A percentile compares a stretch with the other conserved stretches of the same genome.
phyloP scores from a whole-genome alignment of 2,329 filamentous ascomycete genomes.

The Xylaria sp. region DNA sequence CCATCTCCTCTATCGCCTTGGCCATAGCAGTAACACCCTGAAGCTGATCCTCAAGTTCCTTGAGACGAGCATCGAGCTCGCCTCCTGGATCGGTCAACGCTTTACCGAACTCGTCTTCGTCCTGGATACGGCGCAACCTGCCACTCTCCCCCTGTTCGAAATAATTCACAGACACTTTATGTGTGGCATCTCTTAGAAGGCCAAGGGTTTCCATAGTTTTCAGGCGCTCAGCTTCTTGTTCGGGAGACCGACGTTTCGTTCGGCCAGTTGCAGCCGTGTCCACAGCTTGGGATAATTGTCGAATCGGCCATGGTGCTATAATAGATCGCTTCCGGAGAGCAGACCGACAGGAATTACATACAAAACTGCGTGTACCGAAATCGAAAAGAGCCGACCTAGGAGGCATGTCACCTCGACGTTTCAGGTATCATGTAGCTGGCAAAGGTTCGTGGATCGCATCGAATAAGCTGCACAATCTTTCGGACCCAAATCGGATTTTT shows the following conservation, averaged over 20 bases:
- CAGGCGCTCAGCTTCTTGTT: constrained; percentile 46
- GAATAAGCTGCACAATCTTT: neutral
- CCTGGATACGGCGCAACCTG: constrained; percentile 52
- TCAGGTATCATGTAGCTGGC: neutral
- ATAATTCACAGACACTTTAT: constrained; percentile 53
- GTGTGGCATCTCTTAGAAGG: constrained; percentile 41
- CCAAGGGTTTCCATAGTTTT: constrained; percentile 46
- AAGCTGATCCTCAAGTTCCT: constrained; percentile 54
- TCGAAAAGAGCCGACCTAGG: constrained; percentile 43
- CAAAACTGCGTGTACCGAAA: constrained; percentile 42
- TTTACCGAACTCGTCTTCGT: constrained; percentile 55
- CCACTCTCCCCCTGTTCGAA: constrained; percentile 60
- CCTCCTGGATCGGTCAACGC: constrained; percentile 53
- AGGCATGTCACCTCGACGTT: constrained; percentile 43
- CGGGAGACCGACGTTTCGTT: constrained; percentile 36
- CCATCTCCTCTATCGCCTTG: constrained; percentile 45
- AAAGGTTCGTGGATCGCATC: constrained; percentile 18
- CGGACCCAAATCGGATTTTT: neutral
- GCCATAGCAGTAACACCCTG: constrained; percentile 42
- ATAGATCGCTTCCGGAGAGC: constrained; percentile 41
- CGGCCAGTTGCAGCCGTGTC: constrained; percentile 33
- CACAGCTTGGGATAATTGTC: constrained; percentile 42
- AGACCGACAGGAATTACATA: constrained; percentile 48
- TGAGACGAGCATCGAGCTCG: constrained; percentile 51
- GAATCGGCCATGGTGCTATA: constrained; percentile 42